Percentiles rank a stretch among this genome's conserved stretches.
phyloP scores from a whole-genome alignment of 805 yeast species.

The Clavispora phyllophila region DNA sequence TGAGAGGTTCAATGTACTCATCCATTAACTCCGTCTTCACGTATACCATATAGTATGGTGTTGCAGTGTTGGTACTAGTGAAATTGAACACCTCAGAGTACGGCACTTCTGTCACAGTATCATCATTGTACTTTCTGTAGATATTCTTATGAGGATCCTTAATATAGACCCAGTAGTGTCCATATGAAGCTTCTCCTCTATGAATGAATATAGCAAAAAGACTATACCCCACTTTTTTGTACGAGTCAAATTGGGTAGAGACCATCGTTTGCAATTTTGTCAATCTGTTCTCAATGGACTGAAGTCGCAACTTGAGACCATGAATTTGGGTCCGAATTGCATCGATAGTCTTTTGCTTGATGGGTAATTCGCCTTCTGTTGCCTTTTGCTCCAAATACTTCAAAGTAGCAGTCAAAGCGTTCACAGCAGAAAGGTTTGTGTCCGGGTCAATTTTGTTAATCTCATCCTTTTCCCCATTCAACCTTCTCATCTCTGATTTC shows the following conservation, averaged over 20 bases:
- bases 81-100: slow-evolving; percentile 63
- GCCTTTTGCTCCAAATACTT: slow-evolving; percentile 47
- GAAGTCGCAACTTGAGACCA: slow-evolving; percentile 43
- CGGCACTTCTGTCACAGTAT: slow-evolving; percentile 79
- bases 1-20: slow-evolving; percentile 59
- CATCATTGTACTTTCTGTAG: slow-evolving; percentile 92
- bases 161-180: slow-evolving; percentile 96
- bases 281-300: slow-evolving; percentile 37
- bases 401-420: slow-evolving; percentile 47
- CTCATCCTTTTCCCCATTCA: slow-evolving; percentile 40
- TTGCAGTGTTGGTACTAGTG: slow-evolving; percentile 70
- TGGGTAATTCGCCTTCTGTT: slow-evolving; percentile 27
- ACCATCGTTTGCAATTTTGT: slow-evolving; percentile 44
- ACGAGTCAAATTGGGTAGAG: slow-evolving; percentile 54
- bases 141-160: slow-evolving; percentile 62
- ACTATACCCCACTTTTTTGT: slow-evolving; percentile 66
- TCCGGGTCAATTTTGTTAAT: slow-evolving; percentile 39
- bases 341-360: slow-evolving; percentile 44
- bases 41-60: slow-evolving; percentile 89
- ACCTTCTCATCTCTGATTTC: slow-evolving; percentile 48
- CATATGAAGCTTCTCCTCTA: slow-evolving; percentile 92
- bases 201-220: slow-evolving; percentile 92
- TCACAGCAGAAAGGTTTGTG: slow-evolving; percentile 31
- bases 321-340: slow-evolving; percentile 44
- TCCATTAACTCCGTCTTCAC: slow-evolving; percentile 57